Evolutionary conservation across 345 rosid genomes (phyloP).

Genomic region (Cardamine occulta): DNA sequence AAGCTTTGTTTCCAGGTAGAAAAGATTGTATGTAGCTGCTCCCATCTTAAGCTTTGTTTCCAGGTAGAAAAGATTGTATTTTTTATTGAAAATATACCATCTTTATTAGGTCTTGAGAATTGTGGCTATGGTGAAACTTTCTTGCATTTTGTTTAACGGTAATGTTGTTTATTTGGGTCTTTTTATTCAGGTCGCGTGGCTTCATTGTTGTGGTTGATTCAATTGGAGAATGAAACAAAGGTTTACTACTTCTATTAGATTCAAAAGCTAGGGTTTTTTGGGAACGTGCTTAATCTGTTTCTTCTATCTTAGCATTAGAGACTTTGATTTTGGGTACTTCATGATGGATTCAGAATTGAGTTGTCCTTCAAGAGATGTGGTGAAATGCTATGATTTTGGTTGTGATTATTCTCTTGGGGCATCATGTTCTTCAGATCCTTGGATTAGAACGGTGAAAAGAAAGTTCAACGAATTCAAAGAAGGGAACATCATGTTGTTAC

Average conservation of each 20-base stretch:
- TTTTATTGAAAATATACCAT: constrained; percentile 12
- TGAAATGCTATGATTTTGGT: constrained; percentile 59
- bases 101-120: constrained; percentile 15
- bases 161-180: not conserved
- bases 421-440: constrained; percentile 35
- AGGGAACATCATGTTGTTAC: constrained; percentile 48
- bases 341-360: constrained; percentile 62
- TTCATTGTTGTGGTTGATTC: constrained; percentile 25
- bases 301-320: constrained; percentile 26
- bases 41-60: too few species aligned
- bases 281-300: constrained; percentile 15
- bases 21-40: constrained; percentile 17
- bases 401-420: constrained; percentile 50
- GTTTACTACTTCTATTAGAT: constrained; percentile 24
- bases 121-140: not conserved
- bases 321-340: constrained; percentile 36
- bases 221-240: constrained; percentile 22
- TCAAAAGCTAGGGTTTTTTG: constrained; percentile 18
- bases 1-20: constrained; percentile 1
- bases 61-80: constrained; percentile 16
- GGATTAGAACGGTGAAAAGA: constrained; percentile 43
- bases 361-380: constrained; percentile 47
- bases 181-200: constrained; percentile 19
- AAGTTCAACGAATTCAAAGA: constrained; percentile 40
- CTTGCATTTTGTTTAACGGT: constrained; percentile 3